Base-by-base conservation (phyloP, 164 flowering plant genomes). In the Taxillus chinensis region DNA sequence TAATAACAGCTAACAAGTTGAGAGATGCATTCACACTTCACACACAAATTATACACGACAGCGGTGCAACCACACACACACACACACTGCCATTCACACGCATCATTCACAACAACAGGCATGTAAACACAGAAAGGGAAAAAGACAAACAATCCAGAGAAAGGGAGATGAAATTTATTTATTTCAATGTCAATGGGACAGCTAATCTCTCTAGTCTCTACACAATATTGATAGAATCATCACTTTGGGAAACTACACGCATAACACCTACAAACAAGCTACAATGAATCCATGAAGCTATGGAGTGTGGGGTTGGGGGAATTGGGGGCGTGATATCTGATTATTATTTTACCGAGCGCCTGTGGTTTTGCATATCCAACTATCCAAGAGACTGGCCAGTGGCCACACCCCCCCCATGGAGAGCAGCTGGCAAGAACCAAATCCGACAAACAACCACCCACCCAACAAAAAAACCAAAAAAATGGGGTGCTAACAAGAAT, bases 281-380 rank as follows among this genome's bases (percentile, higher is more conserved):
- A 68, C 64, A 68, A 74, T 60, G 72, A 77, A 76, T 74, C 27
- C 73, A 74, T 48, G 53, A 59, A 70, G 52, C 67, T 68, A 62
- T 72, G 64, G 53, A 52, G 3, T 53, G 64, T 27, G 27, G 27
- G 27, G 27, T 27, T 27, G 27, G 27, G 27, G 27, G 1, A 27
- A 27, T 27, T 27, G 27, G 27, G 27, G 27, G 27, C 27, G 27
- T 27, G 27, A 27, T 2, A 27, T 2, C 27, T 27, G 27, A 27
- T 27, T 27, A 27, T 27, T 27, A 60, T 67, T 66, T 66, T 70
- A 70, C 67, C 78, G 70, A 48, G 0, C 51, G 12, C 13, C 51
- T 48, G 51, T 14, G 4, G 12, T 11, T 7, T 4, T 8, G 27
- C 27, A 27, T 27, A 27, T 27, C 27, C 27, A 27, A 27, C 0